Evolutionary conservation across 2,329 filamentous ascomycete genomes (phyloP), one percentile per base, ranked within the genome.

Genomic region (Colletotrichum zoysiae): DNA sequence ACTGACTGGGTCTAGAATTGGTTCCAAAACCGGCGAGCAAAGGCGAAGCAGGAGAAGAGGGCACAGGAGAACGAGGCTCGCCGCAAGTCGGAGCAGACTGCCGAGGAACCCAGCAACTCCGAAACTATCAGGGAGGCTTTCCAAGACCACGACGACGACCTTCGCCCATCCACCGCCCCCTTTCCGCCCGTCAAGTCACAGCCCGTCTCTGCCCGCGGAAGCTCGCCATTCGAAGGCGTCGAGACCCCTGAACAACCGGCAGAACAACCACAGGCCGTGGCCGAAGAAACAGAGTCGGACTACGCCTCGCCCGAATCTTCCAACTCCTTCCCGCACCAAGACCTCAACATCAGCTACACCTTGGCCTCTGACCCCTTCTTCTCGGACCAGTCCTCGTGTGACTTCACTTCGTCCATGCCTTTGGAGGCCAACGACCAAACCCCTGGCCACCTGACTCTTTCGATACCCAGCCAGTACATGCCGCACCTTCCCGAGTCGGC

Each of bases 21-120:
- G 90, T 92, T 92, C 77, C 90, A 92, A 75, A 92, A 92, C 77
- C 84, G 90, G 71, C 85, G 90, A 63, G 89, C 90, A 65, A 88
- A 90, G 79, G 88, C 88, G 74, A 90, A 90, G 85, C 89, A 91
- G 77, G 88, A 90, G 78, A 87, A 85, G 76, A 90, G 89, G 74
- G 82, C 85, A 56, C 82, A 84, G 68, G 85, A 85, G 66, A 84
- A 85, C 73, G 85, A 87, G 74, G 84, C 84, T 30, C 81, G 67
- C 23, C 69, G 69, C 12, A 76, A 76, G 55, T 65, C 70, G 18
- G 71, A 81, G 30, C 82, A 83, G 66, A 79, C 79, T 18, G 79
- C 79, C 56, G 82, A 84, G 71, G 79, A 80, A 64, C 77, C 79
- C 6, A 64, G 16, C 14, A 74, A 75, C 38, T 80, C 81, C 12